Evolutionary conservation across 2,329 filamentous ascomycete genomes (phyloP).

Genomic region (Pseudogymnoascus sp.): DNA sequence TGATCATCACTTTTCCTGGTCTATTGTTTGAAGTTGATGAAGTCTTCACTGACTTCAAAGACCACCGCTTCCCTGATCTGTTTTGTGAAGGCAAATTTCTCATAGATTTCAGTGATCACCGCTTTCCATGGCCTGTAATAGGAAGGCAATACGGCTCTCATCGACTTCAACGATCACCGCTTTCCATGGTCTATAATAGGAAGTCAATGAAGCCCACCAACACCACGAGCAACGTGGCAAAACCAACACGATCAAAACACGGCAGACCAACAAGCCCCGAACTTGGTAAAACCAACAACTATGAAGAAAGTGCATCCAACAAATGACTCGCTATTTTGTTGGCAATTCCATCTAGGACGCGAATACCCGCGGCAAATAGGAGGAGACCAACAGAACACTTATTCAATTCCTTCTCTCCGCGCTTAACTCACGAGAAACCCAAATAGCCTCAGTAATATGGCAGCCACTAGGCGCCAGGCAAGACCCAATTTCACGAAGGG

Average conservation of each 20-base stretch:
- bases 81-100: neutral
- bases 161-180: neutral
- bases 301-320: neutral
- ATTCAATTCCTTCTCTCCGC: neutral
- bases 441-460: neutral
- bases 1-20: neutral
- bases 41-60: neutral
- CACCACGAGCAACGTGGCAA: neutral
- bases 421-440: neutral
- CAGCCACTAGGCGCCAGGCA: neutral
- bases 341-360: neutral
- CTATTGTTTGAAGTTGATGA: neutral
- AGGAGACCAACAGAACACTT: neutral
- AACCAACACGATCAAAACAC: neutral
- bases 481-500: conserved; percentile 1
- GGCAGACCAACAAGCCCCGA: neutral
- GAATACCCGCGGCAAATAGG: neutral
- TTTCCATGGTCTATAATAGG: neutral
- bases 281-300: neutral
- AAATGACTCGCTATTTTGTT: neutral
- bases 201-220: neutral
- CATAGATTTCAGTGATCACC: neutral
- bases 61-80: neutral
- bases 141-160: neutral
- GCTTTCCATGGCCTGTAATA: neutral